Evolutionary conservation across 768 basidiomycete genomes (phyloP), one percentile per base, ranked within the genome.

Genomic region (Baorangia bicolor): DNA sequence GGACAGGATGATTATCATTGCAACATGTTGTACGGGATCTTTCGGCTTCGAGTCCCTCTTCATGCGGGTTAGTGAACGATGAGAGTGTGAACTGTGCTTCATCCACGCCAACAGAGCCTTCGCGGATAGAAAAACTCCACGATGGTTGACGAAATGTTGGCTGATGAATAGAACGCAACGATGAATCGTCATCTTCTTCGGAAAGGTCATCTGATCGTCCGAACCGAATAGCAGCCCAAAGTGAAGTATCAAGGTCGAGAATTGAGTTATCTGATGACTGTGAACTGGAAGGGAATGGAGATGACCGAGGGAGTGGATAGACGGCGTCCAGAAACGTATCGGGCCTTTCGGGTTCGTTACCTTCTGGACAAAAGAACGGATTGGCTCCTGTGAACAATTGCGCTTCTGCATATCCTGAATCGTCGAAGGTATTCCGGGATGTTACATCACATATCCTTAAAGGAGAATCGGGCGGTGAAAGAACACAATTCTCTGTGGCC

Each of bases 171-270:
- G 37, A 53, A 34, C 18, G 37, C n/a, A 30, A 27, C 18, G 42
- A 35, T 20, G 55, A 44, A 21, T 40, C 30, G 5, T 31, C 3
- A 37, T 53, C 38, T 13, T 51, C 47, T 33, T 33, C 47, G 18
- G 23, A 43, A 33, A n/a, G 28, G 21, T 20, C 21, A 5, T 53
- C 49, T 13, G 30, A 50, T 30, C 25, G 57, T 38, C 39, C 41
- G 5, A 39, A 34, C 18, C 5, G 46, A 56, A 40, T 48, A 13
- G 53, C 30, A 18, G 44, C 41, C n/a, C n/a, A 46, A 33, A 59
- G 62, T 2, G 70, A 71, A 16, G 64, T 63, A 14, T 67, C 69
- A 9, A 71, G 50, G 21, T 62, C 37, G 16, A 70, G 55, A 40
- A 66, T 60, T 2, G 42, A 57, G 45, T 58, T 30, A 16, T 64